Evolutionary conservation across 2,329 filamentous ascomycete species (phyloP).

Genomic region (Fusarium veterinarium): DNA sequence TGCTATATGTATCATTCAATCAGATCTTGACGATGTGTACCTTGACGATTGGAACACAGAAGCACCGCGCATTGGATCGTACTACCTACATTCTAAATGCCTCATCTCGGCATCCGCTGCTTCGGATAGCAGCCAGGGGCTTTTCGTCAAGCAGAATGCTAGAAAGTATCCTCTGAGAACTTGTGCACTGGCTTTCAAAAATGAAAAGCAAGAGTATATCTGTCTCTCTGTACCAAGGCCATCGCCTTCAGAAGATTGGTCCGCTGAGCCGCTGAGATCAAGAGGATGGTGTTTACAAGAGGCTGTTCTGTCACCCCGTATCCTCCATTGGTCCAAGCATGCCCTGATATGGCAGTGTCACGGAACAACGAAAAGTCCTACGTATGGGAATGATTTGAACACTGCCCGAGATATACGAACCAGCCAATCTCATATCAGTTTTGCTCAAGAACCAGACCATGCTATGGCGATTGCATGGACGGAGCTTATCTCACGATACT

Average conservation of each 20-base stretch:
- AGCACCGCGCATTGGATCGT: constrained; percentile 12
- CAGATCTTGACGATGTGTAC: background rate
- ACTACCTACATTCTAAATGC: constrained; percentile 15
- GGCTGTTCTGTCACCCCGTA: background rate
- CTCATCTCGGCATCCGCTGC: constrained; percentile 11
- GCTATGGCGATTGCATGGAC: background rate
- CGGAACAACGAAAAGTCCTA: background rate
- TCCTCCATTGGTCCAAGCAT: background rate
- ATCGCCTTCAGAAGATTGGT: background rate
- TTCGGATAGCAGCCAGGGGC: constrained; percentile 3
- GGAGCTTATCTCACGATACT: background rate
- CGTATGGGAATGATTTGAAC: background rate
- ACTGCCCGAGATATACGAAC: background rate
- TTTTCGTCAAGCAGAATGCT: background rate
- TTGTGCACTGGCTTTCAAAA: background rate
- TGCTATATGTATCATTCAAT: constrained; percentile 16
- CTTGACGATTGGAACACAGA: constrained; percentile 8
- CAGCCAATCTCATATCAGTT: background rate
- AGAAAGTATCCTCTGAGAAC: background rate
- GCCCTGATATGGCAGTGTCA: background rate
- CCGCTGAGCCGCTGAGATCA: background rate
- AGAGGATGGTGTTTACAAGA: constrained; percentile 10
- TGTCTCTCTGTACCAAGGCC: background rate
- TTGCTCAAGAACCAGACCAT: background rate
- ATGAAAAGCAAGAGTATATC: background rate